Evolutionary conservation across 257 asterid genomes (phyloP).

Genomic region (Prunella vulgaris): DNA sequence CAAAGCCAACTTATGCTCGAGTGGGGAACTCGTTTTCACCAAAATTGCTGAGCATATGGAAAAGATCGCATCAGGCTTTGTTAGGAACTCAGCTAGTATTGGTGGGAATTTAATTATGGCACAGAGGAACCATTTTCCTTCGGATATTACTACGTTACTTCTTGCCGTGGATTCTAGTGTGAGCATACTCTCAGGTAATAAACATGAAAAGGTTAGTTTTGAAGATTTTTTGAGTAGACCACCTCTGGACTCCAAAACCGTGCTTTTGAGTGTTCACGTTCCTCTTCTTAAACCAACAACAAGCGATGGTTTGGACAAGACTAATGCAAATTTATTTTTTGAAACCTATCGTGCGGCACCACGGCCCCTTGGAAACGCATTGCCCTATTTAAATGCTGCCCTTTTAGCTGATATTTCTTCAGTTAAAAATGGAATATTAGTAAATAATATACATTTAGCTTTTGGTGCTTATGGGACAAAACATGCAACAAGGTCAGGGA

Average conservation of each 20-base stretch:
- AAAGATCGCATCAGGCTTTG: slow-evolving; percentile 17
- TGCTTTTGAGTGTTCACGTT: slow-evolving; percentile 12
- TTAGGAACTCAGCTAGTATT: slow-evolving; percentile 21
- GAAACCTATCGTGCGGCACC: slow-evolving; percentile 22
- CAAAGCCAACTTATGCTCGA: not conserved
- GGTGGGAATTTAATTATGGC: slow-evolving; percentile 22
- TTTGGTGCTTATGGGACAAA: slow-evolving; percentile 24
- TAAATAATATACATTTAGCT: slow-evolving; percentile 10
- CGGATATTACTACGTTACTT: slow-evolving; percentile 19
- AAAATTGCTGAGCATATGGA: slow-evolving; percentile 23
- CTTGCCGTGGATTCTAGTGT: slow-evolving; percentile 22
- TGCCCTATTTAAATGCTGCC: slow-evolving; percentile 24
- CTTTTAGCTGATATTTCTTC: slow-evolving; percentile 15
- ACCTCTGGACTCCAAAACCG: slow-evolving; percentile 3
- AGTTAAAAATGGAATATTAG: not conserved
- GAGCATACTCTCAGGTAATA: slow-evolving; percentile 5
- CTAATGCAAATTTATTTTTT: slow-evolving; percentile 3
- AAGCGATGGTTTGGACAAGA: not conserved
- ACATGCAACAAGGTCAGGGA: slow-evolving; percentile 11
- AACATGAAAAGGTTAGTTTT: not conserved
- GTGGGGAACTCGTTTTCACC: slow-evolving; percentile 7
- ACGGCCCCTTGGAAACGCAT: slow-evolving; percentile 20
- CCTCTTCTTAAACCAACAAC: slow-evolving; percentile 11
- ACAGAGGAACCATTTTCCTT: slow-evolving; percentile 21
- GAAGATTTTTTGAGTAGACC: slow-evolving; percentile 18